Evolutionary conservation across 768 basidiomycete species (phyloP), one percentile per base, ranked within the genome.

Genomic region (Psilocybe cubensis): DNA sequence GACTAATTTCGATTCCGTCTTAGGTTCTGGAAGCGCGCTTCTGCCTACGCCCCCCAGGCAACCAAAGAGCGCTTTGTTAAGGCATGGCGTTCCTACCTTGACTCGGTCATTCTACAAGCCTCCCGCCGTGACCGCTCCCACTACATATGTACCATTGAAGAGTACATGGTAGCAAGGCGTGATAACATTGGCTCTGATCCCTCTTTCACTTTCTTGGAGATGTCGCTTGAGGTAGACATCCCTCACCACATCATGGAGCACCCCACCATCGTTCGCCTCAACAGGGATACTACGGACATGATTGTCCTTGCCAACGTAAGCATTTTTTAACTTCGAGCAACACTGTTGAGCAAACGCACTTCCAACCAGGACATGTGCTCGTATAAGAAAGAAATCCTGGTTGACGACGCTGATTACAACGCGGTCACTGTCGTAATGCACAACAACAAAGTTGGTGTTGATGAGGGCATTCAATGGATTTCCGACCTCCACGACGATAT

Each of bases 251-350:
- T 52, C 0, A 52, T 52, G 57, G 57, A 58, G 8, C 57, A 58
- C 27, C 57, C 57, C 10, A 38, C 27, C 12, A 47, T 58, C n/a
- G 57, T 45, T 18, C 43, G 41, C 10, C 51, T 58, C 20, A 46
- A 45, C 29, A 46, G 50, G 35, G 52, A 54, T 27, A 42, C 46
- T 10, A 59, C 40, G 3, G 52, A 54, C 24, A 51, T 59, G 58
- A 59, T 59, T 20, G 47, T 59, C 4, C 42, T 54, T 12, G 58
- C 53, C 6, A 59, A 59, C 23, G 58, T 59, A 55, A 48, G 53
- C 23, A 20, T 17, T 17, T 24, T 25, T n/a, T 21, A 23, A 18
- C 27, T 14, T 38, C 35, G 6, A 14, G 12, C 35, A 9, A 4
- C 0, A n/a, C 10, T 14, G 20, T 29, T 3, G 10, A 25, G 23